Percentiles rank a stretch among this genome's conserved stretches.
phyloP scores from a whole-genome alignment of 1,284 basidiomycete genomes.

The Gymnopus androsaceus region DNA sequence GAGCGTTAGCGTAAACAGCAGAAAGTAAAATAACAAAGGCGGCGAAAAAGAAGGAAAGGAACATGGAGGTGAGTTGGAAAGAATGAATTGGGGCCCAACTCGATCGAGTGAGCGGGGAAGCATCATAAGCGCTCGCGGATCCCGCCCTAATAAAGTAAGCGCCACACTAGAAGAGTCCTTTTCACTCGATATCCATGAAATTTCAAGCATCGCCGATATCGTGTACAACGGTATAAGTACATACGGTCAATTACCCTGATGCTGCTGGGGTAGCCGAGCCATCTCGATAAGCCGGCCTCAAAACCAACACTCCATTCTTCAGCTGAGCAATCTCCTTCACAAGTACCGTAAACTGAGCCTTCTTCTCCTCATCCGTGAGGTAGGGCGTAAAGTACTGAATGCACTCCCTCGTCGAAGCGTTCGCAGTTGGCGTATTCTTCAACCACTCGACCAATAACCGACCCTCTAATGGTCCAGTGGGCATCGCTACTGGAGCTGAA shows the following conservation, averaged over 20 bases:
- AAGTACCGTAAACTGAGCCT: constrained; percentile 70
- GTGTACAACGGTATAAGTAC: too few relatives aligned
- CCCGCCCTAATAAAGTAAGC: too few relatives aligned
- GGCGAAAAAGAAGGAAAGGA: constrained; percentile 30
- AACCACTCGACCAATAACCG: constrained; percentile 74
- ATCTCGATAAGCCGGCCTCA: constrained; percentile 50
- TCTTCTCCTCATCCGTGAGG: constrained; percentile 67
- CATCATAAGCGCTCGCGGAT: too few relatives aligned
- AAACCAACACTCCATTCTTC: constrained; percentile 63
- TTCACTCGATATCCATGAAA: not conserved
- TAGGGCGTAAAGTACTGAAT: constrained; percentile 78
- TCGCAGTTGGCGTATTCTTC: constrained; percentile 48
- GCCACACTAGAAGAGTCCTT: too few relatives aligned
- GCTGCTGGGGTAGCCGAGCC: constrained; percentile 31
- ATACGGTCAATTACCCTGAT: constrained; percentile 6
- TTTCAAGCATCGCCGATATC: too few relatives aligned
- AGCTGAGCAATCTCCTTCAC: constrained; percentile 75
- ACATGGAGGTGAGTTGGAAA: constrained; percentile 21
- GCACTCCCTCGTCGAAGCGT: constrained; percentile 70
- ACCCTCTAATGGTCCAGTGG: constrained; percentile 60
- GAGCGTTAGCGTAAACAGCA: constrained; percentile 26
- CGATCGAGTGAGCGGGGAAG: too few relatives aligned
- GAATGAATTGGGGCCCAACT: not conserved
- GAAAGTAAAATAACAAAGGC: constrained; percentile 38
- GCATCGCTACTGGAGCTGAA: constrained; percentile 34